A percentile compares a stretch with the other conserved stretches of the same genome.
Evolutionary conservation across 2,329 filamentous ascomycete species (phyloP).

Genomic region (Trichocomaceae sp.): DNA sequence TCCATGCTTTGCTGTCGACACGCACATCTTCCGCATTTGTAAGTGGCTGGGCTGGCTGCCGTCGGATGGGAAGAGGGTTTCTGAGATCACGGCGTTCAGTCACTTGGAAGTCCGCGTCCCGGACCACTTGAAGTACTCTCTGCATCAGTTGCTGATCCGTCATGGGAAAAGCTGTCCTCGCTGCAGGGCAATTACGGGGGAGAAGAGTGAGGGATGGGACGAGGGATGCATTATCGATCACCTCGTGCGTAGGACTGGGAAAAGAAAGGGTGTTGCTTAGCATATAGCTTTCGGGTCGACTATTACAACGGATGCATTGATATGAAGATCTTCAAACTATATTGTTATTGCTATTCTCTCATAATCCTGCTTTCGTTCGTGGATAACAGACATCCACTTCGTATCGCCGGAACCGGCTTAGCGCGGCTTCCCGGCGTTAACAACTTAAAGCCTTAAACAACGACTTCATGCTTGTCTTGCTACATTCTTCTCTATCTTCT

Average conservation of each 20-base stretch:
- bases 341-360: too few relatives aligned
- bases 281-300: too few relatives aligned
- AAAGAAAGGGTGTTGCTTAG: constrained; percentile 30
- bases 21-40: constrained; percentile 58
- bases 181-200: constrained; percentile 55
- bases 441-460: too few relatives aligned
- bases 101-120: constrained; percentile 57
- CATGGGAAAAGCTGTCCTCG: constrained; percentile 58
- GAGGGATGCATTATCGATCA: constrained; percentile 59
- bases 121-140: constrained; percentile 56
- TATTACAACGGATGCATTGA: too few relatives aligned
- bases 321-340: too few relatives aligned
- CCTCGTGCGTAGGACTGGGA: constrained; percentile 52
- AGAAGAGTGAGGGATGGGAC: constrained; percentile 57
- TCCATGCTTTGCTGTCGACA: constrained; percentile 60
- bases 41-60: constrained; percentile 59
- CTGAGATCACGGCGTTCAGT: constrained; percentile 47
- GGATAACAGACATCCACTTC: too few relatives aligned
- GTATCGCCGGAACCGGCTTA: not conserved
- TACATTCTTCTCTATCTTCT: not conserved
- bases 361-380: too few relatives aligned
- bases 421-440: not conserved
- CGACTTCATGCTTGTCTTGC: too few relatives aligned
- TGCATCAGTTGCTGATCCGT: constrained; percentile 56
- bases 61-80: constrained; percentile 29